A percentile compares a stretch with the other conserved stretches of the same genome.
Evolutionary conservation across 2,329 filamentous ascomycete genomes (phyloP).

Genomic region (Cladosporium sp.): DNA sequence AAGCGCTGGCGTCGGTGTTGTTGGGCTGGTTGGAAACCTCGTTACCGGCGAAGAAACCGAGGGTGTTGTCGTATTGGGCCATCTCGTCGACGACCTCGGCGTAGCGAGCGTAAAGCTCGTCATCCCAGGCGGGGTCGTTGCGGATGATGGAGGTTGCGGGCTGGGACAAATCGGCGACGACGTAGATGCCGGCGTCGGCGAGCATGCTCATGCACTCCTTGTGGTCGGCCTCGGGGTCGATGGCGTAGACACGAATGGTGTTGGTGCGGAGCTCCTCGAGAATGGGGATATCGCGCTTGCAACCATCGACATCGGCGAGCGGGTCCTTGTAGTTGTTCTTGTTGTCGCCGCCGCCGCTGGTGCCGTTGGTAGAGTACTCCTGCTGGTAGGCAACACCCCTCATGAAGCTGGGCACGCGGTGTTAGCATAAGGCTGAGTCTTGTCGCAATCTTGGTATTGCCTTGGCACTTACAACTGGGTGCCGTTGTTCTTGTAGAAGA

Average conservation of each 20-base stretch:
- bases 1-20: conserved; percentile 88
- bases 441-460: not conserved
- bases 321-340: conserved; percentile 69
- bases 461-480: conserved; percentile 57
- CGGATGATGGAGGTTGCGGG: conserved; percentile 80
- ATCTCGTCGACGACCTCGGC: conserved; percentile 76
- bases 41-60: conserved; percentile 98
- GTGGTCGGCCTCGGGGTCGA: conserved; percentile 77
- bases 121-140: conserved; percentile 71
- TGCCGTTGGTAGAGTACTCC: conserved; percentile 49
- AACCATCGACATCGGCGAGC: conserved; percentile 64
- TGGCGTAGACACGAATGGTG: conserved; percentile 89
- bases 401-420: conserved; percentile 57
- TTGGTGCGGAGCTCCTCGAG: conserved; percentile 79
- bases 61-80: conserved; percentile 77
- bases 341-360: conserved; percentile 50
- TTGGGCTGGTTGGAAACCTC: conserved; percentile 86
- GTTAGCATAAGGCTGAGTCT: conserved; percentile 13
- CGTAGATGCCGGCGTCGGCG: conserved; percentile 83
- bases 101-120: conserved; percentile 74
- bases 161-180: conserved; percentile 84
- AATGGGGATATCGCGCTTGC: conserved; percentile 80
- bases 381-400: conserved; percentile 93
- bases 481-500: conserved; percentile 82
- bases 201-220: conserved; percentile 78